Evolutionary conservation across 805 yeast species (phyloP), one percentile per base, ranked within the genome.

Genomic region (Metschnikowia koreensis): DNA sequence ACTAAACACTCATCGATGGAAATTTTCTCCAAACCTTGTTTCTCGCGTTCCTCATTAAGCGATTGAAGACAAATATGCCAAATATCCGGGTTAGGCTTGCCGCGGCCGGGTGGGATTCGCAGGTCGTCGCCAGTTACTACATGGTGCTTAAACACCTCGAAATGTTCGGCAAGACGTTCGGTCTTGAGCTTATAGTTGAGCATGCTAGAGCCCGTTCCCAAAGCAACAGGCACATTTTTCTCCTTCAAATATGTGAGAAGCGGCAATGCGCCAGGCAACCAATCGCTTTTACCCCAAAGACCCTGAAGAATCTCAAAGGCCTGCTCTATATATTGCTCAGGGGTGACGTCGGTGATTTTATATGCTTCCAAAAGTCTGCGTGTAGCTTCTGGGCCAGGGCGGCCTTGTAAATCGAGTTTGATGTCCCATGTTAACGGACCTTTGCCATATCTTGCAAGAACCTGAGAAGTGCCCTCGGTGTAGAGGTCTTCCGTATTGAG

Each of bases 31-130:
- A 71, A 65, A 2, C 76, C 80, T 2, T 68, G 61, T 1, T 65
- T 66, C 11, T 64, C 60, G 46, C 84, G 76, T 41, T 81, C 80
- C 22, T 64, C 61, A 66, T 94, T 94, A 49, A 94, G 60, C 12
- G 85, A 78, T 16, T 75, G 81, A 54, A 94, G 77, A 41, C 97
- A 96, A 3, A 84, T 77, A 56, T 81, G 81, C 96, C 96, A 94
- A 56, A 94, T 91, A 66, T 92, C 96, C 1, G 99, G 99, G 53
- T 76, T 75, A 12, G 99, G 99, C 66, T 94, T 94, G 6, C 99
- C 98, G 56, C 85, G 79, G 3, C 97, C 98, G 13, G 73, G 75
- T 1, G 93, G 88, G 51, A 94, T 82, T 41, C 96, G 79, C 36
- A 81, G 73, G 64, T 94, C 94, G 71, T 94, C 99, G 6, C 98